phyloP scores from a whole-genome alignment of 2,329 filamentous ascomycete genomes.

The Colletotrichum gigasporum region DNA sequence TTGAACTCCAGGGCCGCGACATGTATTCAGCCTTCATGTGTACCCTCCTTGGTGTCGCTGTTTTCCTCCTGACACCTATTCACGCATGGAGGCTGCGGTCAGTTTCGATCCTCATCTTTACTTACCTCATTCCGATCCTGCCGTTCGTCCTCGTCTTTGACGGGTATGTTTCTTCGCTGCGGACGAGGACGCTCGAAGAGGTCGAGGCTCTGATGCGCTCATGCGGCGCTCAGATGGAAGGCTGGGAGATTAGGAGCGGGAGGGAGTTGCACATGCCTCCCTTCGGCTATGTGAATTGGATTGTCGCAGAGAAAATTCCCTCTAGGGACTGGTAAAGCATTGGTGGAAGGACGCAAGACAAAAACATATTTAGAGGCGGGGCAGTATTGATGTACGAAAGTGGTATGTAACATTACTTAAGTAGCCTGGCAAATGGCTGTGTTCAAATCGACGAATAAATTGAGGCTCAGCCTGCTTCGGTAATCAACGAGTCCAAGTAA shows the following conservation, averaged over 20 bases:
- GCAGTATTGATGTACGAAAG: no score
- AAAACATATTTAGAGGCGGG: not conserved
- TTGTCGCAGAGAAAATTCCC: slow-evolving; percentile 43
- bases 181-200: slow-evolving; percentile 74
- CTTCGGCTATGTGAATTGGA: slow-evolving; percentile 60
- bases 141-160: slow-evolving; percentile 76
- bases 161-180: slow-evolving; percentile 72
- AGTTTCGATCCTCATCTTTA: slow-evolving; percentile 68
- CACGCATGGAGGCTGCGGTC: slow-evolving; percentile 63
- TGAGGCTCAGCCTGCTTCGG: no score
- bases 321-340: slow-evolving; percentile 3
- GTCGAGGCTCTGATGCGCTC: slow-evolving; percentile 66
- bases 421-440: not conserved
- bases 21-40: slow-evolving; percentile 63
- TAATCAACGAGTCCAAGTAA: no score
- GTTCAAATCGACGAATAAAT: not conserved
- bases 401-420: no score
- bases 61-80: slow-evolving; percentile 61
- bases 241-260: slow-evolving; percentile 62
- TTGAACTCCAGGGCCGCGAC: slow-evolving; percentile 77
- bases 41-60: slow-evolving; percentile 60
- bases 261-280: slow-evolving; percentile 59
- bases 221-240: slow-evolving; percentile 54
- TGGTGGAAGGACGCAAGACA: not conserved
- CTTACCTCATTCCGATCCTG: slow-evolving; percentile 72